Evolutionary conservation across 768 basidiomycete genomes (phyloP), one percentile per base, ranked within the genome.

Genomic region (Roridomyces roridus): DNA sequence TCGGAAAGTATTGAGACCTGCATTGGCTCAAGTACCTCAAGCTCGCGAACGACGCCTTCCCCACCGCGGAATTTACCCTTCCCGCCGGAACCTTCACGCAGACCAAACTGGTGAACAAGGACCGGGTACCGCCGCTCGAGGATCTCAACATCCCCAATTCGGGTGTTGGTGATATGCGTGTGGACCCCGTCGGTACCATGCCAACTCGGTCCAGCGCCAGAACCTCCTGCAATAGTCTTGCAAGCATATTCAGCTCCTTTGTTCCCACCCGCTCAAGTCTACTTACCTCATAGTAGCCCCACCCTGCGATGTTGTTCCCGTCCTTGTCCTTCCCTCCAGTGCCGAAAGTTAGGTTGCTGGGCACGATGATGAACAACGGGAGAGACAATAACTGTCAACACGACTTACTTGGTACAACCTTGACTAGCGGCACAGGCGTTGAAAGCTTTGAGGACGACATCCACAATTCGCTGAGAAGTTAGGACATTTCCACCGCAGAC

Each of bases 401-500:
- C 5, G 3, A 71, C 86, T 63, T 69, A 92, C 92, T 96, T 96
- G 42, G 92, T 95, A 66, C 92, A 93, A 1, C 96, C 96, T 69
- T 97, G 95, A 65, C 91, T 93, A 0, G 94, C 96, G 17, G 94
- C 94, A 43, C 87, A 89, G 4, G 93, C 94, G 64, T 90, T 83
- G 77, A 98, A 97, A 0, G 95, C 94, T 69, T 91, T 93, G 31
- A 98, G 76, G 29, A 98, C 91, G 3, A 96, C 94, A 67, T 98
- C 96, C 3, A 96, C 92, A 41, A 96, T 92, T n/a, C 96, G 81
- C 67, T 96, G 95, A 6, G 88, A 91, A 4, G 94, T 95, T 41
- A 93, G 75, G 2, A 96, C 94, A 67, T 97, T 98, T 11, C 95
- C 95, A 26, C 91, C 94, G 60, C 94, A 96, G 6, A 96, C 94